These are phyloP conservation scores for Fomitopsis betulina DNA, from an alignment of 1,284 basidiomycete species.

Conservation along the genomic window DNA sequence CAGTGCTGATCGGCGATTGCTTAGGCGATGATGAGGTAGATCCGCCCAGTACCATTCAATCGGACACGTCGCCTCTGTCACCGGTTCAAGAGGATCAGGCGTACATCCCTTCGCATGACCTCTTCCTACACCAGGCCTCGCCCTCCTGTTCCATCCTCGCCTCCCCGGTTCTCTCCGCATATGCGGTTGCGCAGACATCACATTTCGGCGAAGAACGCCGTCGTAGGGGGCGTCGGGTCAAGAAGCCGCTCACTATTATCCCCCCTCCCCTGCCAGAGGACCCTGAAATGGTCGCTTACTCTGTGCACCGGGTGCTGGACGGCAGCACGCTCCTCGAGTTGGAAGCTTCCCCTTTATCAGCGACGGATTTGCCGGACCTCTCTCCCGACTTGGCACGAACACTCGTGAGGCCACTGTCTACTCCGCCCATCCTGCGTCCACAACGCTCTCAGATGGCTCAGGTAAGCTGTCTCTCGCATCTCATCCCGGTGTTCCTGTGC, in stretches of 20 bases:
- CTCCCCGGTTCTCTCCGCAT: not conserved
- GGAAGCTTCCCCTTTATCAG: not conserved
- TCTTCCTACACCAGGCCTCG: not conserved
- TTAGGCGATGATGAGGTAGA: not conserved
- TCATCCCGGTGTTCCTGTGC: not conserved
- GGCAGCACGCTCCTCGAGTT: constrained; percentile 12
- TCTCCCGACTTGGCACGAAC: constrained; percentile 4
- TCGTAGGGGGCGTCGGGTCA: not conserved
- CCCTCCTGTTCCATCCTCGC: not conserved
- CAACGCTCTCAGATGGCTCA: constrained; percentile 6
- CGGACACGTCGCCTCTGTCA: not conserved
- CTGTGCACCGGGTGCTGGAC: constrained; percentile 14
- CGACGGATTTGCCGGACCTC: not conserved
- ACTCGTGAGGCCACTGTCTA: constrained; percentile 18
- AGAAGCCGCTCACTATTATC: not conserved
- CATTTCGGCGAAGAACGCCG: not conserved
- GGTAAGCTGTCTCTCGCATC: constrained; percentile 8
- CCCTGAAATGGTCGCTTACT: constrained; percentile 7
- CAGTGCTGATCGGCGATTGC: not conserved
- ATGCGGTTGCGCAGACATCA: not conserved
- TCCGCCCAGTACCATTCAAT: not conserved
- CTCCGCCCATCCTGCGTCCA: constrained; percentile 15
- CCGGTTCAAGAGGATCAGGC: not conserved
- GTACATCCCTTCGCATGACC: not conserved
- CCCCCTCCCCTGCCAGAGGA: not conserved